Conservation (phyloP, 495 filamentous ascomycete species). For the Clohesyomyces aquaticus region DNA sequence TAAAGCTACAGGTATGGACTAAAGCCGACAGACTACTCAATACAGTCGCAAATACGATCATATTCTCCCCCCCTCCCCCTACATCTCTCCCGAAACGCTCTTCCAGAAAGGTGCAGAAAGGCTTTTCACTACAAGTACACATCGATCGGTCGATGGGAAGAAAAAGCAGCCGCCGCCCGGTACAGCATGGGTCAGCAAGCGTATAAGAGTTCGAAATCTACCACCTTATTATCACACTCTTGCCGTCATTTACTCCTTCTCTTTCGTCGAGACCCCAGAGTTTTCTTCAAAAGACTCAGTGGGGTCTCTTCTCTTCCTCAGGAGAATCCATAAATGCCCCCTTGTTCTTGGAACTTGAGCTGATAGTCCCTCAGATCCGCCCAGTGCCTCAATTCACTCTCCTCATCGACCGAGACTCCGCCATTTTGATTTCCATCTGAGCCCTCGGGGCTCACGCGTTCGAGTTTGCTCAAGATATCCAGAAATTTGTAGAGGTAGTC, state of each 20-base stretch:
- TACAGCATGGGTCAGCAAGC: not conserved
- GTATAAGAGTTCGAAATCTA: not conserved
- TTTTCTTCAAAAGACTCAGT: not conserved
- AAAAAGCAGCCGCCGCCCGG: not conserved
- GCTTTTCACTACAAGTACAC: too few relatives aligned
- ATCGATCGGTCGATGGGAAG: too few relatives aligned
- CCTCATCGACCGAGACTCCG: slow-evolving; percentile 56
- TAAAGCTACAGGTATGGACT: too few relatives aligned
- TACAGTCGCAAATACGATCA: too few relatives aligned
- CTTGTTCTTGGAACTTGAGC: slow-evolving; percentile 67
- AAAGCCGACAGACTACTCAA: too few relatives aligned
- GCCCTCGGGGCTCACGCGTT: slow-evolving; percentile 54
- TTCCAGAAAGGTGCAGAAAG: too few relatives aligned
- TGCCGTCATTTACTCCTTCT: not conserved
- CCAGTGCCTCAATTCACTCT: slow-evolving; percentile 73
- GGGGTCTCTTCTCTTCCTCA: not conserved
- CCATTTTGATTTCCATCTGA: slow-evolving; percentile 35
- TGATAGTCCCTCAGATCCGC: slow-evolving; percentile 74
- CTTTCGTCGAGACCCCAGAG: not conserved
- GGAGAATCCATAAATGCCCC: slow-evolving; percentile 48
- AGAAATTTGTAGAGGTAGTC: slow-evolving; percentile 69
- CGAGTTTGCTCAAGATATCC: slow-evolving; percentile 70
- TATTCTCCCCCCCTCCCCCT: too few relatives aligned
- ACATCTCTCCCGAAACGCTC: too few relatives aligned
- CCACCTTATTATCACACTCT: not conserved